These are phyloP conservation scores for Exophiala dermatitidis DNA, from an alignment of 2,329 filamentous ascomycete species.

Conservation along the genomic window DNA sequence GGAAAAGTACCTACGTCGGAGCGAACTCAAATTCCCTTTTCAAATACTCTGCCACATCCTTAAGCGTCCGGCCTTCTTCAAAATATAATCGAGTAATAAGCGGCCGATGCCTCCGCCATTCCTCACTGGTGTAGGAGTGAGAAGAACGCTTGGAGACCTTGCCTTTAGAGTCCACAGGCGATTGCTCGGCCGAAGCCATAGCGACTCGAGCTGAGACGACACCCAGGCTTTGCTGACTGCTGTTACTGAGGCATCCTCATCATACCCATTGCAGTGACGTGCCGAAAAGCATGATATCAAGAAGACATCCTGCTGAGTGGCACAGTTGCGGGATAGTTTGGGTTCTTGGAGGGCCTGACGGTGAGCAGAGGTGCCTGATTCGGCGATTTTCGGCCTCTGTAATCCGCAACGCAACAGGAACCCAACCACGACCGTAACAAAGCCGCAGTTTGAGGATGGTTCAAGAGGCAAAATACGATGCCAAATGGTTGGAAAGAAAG, in stretches of 20 bases:
- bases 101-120: constrained; percentile 26
- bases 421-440: too few species aligned
- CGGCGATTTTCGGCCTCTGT: too few species aligned
- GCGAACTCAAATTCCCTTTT: constrained; percentile 25
- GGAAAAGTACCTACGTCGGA: constrained; percentile 24
- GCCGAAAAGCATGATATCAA: not conserved
- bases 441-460: too few species aligned
- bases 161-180: constrained; percentile 15
- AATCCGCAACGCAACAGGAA: too few species aligned
- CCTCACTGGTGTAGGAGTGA: constrained; percentile 27
- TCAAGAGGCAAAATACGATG: too few species aligned
- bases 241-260: not conserved
- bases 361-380: too few species aligned
- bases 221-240: not conserved
- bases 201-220: not conserved
- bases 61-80: constrained; percentile 26
- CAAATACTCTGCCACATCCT: constrained; percentile 26
- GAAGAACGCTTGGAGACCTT: constrained; percentile 25
- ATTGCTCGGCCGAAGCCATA: constrained; percentile 16
- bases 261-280: not conserved
- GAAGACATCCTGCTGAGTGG: not conserved
- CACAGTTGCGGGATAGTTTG: too few species aligned
- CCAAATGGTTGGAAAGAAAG: too few species aligned
- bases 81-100: constrained; percentile 27
- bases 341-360: too few species aligned